Conservation (phyloP, 768 basidiomycete species). For the Tylopilus balloui region DNA sequence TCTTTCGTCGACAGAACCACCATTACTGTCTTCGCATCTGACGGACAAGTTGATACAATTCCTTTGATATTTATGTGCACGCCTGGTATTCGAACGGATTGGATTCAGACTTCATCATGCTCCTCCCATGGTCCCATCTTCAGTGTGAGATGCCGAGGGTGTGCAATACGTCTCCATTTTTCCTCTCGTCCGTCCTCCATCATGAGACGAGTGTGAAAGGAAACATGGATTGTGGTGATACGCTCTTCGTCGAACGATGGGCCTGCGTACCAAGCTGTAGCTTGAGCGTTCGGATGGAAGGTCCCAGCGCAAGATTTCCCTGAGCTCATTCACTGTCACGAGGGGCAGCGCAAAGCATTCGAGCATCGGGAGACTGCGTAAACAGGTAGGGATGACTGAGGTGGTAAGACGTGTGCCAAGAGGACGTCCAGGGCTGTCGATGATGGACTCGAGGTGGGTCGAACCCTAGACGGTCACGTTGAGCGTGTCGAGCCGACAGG, state of each 20-base stretch:
- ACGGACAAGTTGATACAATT: background rate
- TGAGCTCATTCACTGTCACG: slow-evolving; percentile 33
- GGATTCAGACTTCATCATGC: slow-evolving; percentile 9
- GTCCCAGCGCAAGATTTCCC: slow-evolving; percentile 25
- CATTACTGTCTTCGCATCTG: background rate
- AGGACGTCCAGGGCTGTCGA: slow-evolving; percentile 10
- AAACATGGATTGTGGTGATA: slow-evolving; percentile 18
- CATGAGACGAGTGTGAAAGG: slow-evolving; percentile 19
- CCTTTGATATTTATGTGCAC: background rate
- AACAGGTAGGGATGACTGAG: slow-evolving; percentile 25
- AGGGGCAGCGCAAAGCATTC: slow-evolving; percentile 36
- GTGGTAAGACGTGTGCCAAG: slow-evolving; percentile 34
- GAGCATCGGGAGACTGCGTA: slow-evolving; percentile 26
- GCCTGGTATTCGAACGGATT: background rate
- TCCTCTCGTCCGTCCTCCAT: slow-evolving; percentile 20
- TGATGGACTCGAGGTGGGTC: slow-evolving; percentile 34
- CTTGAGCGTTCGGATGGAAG: slow-evolving; percentile 31
- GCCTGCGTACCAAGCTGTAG: slow-evolving; percentile 31
- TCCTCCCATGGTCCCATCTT: slow-evolving; percentile 31
- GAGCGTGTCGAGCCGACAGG: slow-evolving; percentile 33
- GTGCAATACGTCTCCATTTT: slow-evolving; percentile 27
- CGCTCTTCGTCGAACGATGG: slow-evolving; percentile 32
- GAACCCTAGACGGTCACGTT: slow-evolving; percentile 33
- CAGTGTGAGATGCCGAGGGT: slow-evolving; percentile 14
- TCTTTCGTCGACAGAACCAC: background rate